phyloP scores from a whole-genome alignment of 345 rosid species.

The Linum lewisii region DNA sequence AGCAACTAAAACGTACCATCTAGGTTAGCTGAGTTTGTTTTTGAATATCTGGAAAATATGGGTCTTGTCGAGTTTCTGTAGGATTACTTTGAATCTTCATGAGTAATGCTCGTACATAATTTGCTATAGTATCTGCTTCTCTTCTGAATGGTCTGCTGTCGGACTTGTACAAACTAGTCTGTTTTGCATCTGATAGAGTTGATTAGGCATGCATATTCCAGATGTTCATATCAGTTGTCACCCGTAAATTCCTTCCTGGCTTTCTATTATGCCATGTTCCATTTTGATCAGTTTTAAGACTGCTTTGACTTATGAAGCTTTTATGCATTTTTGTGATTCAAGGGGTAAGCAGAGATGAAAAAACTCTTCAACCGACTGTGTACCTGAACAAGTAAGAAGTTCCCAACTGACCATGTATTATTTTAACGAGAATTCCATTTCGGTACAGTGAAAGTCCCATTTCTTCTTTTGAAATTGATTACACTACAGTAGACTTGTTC shows the following conservation, averaged over 20 bases:
- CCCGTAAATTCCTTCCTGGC: too few species aligned
- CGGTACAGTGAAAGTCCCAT: too few species aligned
- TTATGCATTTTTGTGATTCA: conserved; percentile 8
- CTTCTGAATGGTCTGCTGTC: too few species aligned
- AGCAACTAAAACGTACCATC: conserved; percentile 68
- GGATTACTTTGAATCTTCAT: neutral
- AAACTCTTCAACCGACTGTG: conserved; percentile 73
- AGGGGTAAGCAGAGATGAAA: conserved; percentile 76
- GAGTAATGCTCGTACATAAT: neutral
- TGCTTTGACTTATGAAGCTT: neutral
- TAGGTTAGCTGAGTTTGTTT: conserved; percentile 38
- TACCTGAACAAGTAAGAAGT: conserved; percentile 78
- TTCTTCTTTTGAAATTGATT: too few species aligned
- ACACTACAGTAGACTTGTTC: too few species aligned
- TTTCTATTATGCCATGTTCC: neutral
- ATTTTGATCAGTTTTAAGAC: neutral
- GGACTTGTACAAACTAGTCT: too few species aligned
- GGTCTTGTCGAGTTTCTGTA: neutral
- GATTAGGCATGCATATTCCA: too few species aligned
- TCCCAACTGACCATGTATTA: neutral
- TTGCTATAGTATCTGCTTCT: too few species aligned
- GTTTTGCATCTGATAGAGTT: too few species aligned
- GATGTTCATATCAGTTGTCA: too few species aligned
- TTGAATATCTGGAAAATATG: neutral
- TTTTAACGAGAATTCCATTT: too few species aligned